Conservation (phyloP, 306 rosid genomes). For the Bauhinia variegata region DNA sequence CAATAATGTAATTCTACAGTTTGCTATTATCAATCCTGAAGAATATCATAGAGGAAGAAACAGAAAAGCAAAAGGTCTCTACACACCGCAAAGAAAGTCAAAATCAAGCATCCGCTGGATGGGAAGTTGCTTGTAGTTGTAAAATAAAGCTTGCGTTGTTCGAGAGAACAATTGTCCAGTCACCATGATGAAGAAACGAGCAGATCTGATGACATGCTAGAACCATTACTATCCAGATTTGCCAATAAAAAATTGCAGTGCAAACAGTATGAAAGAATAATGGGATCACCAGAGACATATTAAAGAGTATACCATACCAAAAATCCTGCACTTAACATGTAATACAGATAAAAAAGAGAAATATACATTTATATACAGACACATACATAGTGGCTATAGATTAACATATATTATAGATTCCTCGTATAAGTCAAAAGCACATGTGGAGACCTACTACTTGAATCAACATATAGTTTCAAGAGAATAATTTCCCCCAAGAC, state of each 20-base stretch:
- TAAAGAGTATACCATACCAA: too few relatives aligned
- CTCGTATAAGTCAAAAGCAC: too few relatives aligned
- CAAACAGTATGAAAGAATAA: too few relatives aligned
- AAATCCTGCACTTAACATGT: too few relatives aligned
- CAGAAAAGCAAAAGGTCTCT: conserved; percentile 17
- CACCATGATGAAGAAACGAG: conserved; percentile 62
- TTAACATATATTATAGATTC: too few relatives aligned
- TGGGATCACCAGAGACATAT: too few relatives aligned
- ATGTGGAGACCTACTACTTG: too few relatives aligned
- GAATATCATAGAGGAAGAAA: conserved; percentile 7
- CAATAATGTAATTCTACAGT: background rate
- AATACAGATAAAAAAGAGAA: too few relatives aligned
- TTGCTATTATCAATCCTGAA: background rate
- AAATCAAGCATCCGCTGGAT: conserved; percentile 99
- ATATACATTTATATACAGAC: too few relatives aligned
- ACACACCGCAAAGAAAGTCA: conserved; percentile 96
- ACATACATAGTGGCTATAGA: too few relatives aligned
- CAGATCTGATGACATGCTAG: conserved; percentile 48
- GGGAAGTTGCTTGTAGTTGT: conserved; percentile 98
- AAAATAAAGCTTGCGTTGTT: conserved; percentile 89
- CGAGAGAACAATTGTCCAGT: conserved; percentile 95
- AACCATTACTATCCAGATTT: conserved; percentile 22
- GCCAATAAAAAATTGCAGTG: background rate
- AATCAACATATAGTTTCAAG: too few relatives aligned
- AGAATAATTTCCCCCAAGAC: too few relatives aligned